Evolutionary conservation across 108 stramenopile genomes (phyloP).

Genomic region (Skeletonema marinoi): DNA sequence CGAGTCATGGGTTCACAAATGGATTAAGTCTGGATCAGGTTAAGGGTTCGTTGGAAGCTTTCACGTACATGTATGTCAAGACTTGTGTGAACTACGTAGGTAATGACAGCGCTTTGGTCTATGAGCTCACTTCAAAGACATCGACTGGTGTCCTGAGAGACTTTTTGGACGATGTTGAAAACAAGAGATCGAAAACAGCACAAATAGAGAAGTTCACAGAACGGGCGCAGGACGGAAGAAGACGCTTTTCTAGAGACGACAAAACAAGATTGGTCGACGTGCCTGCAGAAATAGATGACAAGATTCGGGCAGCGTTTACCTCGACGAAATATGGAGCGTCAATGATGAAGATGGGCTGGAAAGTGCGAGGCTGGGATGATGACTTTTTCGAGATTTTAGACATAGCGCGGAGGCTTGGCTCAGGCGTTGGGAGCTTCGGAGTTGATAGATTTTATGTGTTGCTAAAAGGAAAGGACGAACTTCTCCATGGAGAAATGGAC

Average conservation of each 20-base stretch:
- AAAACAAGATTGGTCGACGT: constrained; percentile 47
- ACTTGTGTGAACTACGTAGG: constrained; percentile 55
- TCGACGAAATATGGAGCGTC: constrained; percentile 57
- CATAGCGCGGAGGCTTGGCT: constrained; percentile 57
- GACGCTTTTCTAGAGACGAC: constrained; percentile 27
- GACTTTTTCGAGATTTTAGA: constrained; percentile 57
- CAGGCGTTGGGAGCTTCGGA: constrained; percentile 60
- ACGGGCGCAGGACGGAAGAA: constrained; percentile 29
- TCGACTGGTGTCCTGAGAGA: constrained; percentile 44
- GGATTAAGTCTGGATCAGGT: constrained; percentile 36
- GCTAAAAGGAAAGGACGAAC: constrained; percentile 51
- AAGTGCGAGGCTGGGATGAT: constrained; percentile 54
- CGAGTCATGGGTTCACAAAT: constrained; percentile 58
- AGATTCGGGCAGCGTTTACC: constrained; percentile 50
- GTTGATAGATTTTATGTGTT: constrained; percentile 73
- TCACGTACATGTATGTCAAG: constrained; percentile 56
- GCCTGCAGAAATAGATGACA: constrained; percentile 32
- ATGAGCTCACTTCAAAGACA: constrained; percentile 54
- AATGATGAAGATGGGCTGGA: constrained; percentile 72
- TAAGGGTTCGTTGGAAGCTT: constrained; percentile 41
- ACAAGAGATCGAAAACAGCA: constrained; percentile 18
- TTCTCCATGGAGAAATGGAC: constrained; percentile 24
- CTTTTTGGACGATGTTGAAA: constrained; percentile 46
- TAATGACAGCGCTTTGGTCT: constrained; percentile 45
- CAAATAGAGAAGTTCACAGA: constrained; percentile 64